Evolutionary conservation across 805 yeast species (phyloP), one percentile per base, ranked within the genome.

Genomic region (Komagataella ulmi): DNA sequence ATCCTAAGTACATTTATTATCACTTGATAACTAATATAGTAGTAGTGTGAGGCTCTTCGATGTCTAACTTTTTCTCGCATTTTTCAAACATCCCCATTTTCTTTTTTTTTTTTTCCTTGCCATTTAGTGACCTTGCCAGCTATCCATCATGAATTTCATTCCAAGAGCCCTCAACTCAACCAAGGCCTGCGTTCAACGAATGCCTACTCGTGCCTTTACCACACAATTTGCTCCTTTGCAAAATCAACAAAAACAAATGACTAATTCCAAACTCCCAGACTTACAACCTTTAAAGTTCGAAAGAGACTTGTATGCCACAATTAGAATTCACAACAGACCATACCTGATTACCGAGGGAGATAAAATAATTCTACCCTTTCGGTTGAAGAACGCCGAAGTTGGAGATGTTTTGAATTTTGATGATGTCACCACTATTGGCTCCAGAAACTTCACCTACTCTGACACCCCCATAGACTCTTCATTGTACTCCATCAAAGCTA

Each of bases 301-400:
- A 49, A 77, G 79, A 54, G 79, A 78, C 55, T 67, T 91, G 36
- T 93, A 88, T 63, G 98, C 98, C 48, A 74, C 87, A 7, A 76
- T 91, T 57, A 81, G 79, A 58, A 77, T 93, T 44, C 93, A 88
- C 70, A 80, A 83, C 66, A 81, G 88, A 66, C 88, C 93, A 46
- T 89, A 87, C 61, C 71, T 93, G 55, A 93, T 93, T 17, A 89
- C 98, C 23, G 79, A 83, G 57, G 99, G 99, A 19, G 99, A 93
- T 65, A 77, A 74, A 57, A 77, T 93, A 50, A 76, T 81, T 21
- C 67, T 93, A 45, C 97, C 97, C 2, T 90, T 79, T 66, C 77
- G 80, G 56, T 63, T 93, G 72, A 83, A 81, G 59, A 77, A 80
- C 51, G 93, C 84, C 8, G 74, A 81, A 50, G 82, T 91, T 3